A percentile compares a stretch with the other conserved stretches of the same genome.
Conservation (phyloP, 768 basidiomycete species). For the Hemileccinum rubropunctum region DNA sequence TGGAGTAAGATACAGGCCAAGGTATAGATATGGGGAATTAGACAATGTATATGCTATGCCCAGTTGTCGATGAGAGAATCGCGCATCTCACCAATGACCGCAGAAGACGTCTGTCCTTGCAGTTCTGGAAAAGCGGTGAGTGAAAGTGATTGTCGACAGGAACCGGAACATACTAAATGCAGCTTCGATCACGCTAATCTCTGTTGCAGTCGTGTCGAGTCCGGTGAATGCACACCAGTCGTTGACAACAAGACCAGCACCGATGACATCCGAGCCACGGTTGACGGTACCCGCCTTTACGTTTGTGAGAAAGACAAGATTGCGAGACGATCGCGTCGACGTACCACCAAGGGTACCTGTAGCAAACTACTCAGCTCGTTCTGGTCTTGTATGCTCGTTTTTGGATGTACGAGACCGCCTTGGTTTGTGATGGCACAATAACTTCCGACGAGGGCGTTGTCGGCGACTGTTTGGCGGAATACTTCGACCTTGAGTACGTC, state of each 20-base stretch:
- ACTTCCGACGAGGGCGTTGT: constrained; percentile 94
- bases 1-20: constrained; percentile 14
- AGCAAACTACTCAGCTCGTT: constrained; percentile 93
- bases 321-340: constrained; percentile 30
- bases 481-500: constrained; percentile 99
- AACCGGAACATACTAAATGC: constrained; percentile 76
- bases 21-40: constrained; percentile 4
- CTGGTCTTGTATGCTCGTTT: constrained; percentile 95
- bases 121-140: constrained; percentile 52
- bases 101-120: constrained; percentile 78
- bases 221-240: constrained; percentile 99
- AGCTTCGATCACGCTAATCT: constrained; percentile 97
- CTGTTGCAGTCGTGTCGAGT: constrained; percentile 98
- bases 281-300: constrained; percentile 94
- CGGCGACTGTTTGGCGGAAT: constrained; percentile 95
- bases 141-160: background rate
- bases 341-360: constrained; percentile 91
- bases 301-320: background rate
- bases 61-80: constrained; percentile 91
- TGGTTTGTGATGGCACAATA: constrained; percentile 96
- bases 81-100: constrained; percentile 89
- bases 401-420: constrained; percentile 96
- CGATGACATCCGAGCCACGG: constrained; percentile 96
- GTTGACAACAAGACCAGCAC: constrained; percentile 96
- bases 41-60: constrained; percentile 46